Conservation (phyloP, 331 rosid species). For the Prunus yedoensis region DNA sequence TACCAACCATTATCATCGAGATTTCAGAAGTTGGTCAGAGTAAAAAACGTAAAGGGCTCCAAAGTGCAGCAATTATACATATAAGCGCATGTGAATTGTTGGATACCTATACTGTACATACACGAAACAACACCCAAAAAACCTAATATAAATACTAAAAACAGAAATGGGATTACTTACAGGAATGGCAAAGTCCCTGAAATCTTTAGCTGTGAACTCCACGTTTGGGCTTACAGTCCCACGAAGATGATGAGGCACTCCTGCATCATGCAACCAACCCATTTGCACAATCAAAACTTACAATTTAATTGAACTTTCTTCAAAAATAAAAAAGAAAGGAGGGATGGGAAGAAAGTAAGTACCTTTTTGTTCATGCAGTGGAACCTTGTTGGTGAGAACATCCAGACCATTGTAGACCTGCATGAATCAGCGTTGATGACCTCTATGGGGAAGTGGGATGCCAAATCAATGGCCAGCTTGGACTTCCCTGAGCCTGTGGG, state of each 20-base stretch:
- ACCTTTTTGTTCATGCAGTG: constrained; percentile 71
- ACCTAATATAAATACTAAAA: not conserved
- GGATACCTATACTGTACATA: not conserved
- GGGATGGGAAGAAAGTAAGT: not conserved
- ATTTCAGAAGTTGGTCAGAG: not conserved
- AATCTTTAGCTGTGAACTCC: constrained; percentile 79
- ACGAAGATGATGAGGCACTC: constrained; percentile 83
- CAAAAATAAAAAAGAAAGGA: not conserved
- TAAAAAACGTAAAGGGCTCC: too few relatives aligned
- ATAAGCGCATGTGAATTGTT: not conserved
- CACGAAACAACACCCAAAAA: not conserved
- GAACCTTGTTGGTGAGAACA: constrained; percentile 81
- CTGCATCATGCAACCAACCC: constrained; percentile 31
- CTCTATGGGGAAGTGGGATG: constrained; percentile 69
- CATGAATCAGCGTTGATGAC: constrained; percentile 95
- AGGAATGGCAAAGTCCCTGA: constrained; percentile 75
- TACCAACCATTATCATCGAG: not conserved
- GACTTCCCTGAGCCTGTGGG: constrained; percentile 96
- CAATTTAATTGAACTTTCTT: not conserved
- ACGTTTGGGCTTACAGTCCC: constrained; percentile 62
- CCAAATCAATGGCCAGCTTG: constrained; percentile 74
- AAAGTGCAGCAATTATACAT: not conserved
- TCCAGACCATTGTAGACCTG: constrained; percentile 84
- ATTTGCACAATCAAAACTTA: constrained; percentile 11
- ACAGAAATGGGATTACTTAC: constrained; percentile 34